A percentile compares a stretch with the other conserved stretches of the same genome.
Conservation (phyloP, 192 early-diverging fungal species). For the Backusella morwellensis region DNA sequence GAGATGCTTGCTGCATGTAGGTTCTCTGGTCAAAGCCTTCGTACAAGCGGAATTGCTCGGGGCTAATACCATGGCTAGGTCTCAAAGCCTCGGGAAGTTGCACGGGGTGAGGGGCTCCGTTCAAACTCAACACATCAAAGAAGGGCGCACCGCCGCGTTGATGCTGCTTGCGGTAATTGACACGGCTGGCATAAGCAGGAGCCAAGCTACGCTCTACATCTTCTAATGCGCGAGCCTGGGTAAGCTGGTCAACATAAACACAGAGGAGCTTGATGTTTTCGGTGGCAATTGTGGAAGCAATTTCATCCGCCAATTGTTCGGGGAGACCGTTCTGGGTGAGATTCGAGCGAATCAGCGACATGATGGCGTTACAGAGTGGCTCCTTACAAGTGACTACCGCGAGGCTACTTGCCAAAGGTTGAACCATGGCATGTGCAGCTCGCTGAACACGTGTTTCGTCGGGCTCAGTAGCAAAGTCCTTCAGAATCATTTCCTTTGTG, state of each 20-base stretch:
- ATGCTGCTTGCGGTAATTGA: conserved; percentile 62
- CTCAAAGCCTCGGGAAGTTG: conserved; percentile 18
- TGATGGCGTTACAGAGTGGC: conserved; percentile 82
- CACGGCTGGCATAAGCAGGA: conserved; percentile 66
- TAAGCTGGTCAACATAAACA: conserved; percentile 90
- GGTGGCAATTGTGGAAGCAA: conserved; percentile 76
- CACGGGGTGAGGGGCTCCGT: conserved; percentile 5
- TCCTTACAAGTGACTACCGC: conserved; percentile 93
- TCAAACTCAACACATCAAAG: conserved; percentile 64
- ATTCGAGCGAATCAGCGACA: conserved; percentile 59
- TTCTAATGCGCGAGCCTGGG: conserved; percentile 83
- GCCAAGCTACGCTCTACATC: conserved; percentile 82
- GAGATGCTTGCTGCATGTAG: neutral
- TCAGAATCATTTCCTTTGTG: conserved; percentile 86
- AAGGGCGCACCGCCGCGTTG: conserved; percentile 49
- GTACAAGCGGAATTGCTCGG: conserved; percentile 16
- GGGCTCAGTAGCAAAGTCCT: conserved; percentile 94
- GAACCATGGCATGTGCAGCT: conserved; percentile 92
- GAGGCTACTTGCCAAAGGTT: conserved; percentile 56
- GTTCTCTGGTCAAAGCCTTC: conserved; percentile 19
- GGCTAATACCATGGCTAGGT: conserved; percentile 14
- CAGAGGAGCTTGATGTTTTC: conserved; percentile 95
- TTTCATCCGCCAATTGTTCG: conserved; percentile 78
- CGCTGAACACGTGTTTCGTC: conserved; percentile 89
- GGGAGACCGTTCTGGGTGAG: conserved; percentile 71